Evolutionary conservation across 495 filamentous ascomycete species (phyloP).

Genomic region (Penicillium angulare): DNA sequence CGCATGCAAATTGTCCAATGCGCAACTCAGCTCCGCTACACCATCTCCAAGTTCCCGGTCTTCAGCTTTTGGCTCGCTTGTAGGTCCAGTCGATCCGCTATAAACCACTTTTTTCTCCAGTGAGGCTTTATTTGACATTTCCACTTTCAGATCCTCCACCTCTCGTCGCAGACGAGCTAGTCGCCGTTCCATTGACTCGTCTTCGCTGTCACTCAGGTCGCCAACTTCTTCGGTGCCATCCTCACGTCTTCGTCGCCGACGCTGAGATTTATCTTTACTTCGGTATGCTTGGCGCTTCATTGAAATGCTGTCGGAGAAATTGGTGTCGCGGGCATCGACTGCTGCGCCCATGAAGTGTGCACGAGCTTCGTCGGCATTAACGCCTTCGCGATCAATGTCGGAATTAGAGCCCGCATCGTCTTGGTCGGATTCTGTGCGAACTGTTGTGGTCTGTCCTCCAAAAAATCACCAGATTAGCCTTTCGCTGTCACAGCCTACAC

Average conservation of each 20-base stretch:
- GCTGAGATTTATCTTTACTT: conserved; percentile 51
- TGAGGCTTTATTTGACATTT: conserved; percentile 42
- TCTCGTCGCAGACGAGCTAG: conserved; percentile 76
- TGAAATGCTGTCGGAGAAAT: conserved; percentile 80
- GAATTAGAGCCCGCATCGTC: conserved; percentile 51
- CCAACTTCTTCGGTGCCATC: conserved; percentile 57
- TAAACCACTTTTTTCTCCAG: conserved; percentile 10
- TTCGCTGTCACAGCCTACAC: neutral
- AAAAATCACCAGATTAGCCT: neutral
- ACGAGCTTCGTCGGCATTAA: conserved; percentile 77
- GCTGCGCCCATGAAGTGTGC: conserved; percentile 71
- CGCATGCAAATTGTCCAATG: conserved; percentile 55
- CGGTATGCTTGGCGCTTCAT: conserved; percentile 79
- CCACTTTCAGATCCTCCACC: conserved; percentile 73
- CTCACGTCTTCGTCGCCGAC: conserved; percentile 57
- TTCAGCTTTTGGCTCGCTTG: conserved; percentile 4
- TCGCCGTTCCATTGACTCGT: conserved; percentile 69
- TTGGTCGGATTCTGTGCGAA: conserved; percentile 65
- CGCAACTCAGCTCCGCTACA: conserved; percentile 61
- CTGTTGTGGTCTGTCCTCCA: conserved; percentile 57
- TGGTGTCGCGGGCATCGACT: conserved; percentile 70
- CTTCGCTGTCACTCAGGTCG: conserved; percentile 66
- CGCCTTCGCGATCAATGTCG: conserved; percentile 69
- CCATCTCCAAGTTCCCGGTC: conserved; percentile 40
- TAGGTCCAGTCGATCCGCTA: neutral